Base-by-base conservation (phyloP, 163 green algal genomes). In the Chloromonas sp. region DNA sequence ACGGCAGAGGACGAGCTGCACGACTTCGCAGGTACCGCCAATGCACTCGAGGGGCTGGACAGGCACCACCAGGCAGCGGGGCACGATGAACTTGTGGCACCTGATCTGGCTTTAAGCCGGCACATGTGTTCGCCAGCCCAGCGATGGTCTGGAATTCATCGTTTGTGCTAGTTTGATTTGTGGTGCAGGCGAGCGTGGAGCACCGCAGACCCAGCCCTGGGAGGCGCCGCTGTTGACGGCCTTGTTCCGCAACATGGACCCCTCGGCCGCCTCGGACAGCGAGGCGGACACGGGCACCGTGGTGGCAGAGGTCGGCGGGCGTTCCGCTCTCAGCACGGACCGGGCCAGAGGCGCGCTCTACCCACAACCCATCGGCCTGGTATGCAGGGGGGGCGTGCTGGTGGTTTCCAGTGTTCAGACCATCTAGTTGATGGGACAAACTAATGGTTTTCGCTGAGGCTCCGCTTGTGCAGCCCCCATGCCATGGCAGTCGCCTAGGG, bases 1-100 rank as follows among this genome's bases (percentile, higher is more conserved):
- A 88, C 91, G 0, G 85, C 95, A 66, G 93, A 96, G 82, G 89
- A 94, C n/a, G 91, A 92, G 14, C 90, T 97, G 60, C 61, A 91
- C 1, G 82, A 80, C 2, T 92, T 89, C 70, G 84, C 84, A 58
- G 92, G 92, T 85, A 88, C 36, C 66, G 66, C 66, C 66, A 5
- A 74, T 74, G 66, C 66, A 74, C 66, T 83, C 14, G 36, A 36
- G 36, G 36, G 36, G 36, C 36, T 36, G 36, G 36, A 36, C 36
- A 36, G 36, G 36, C 36, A 36, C 36, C 36, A 36, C 36, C 36
- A 36, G 36, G 36, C 36, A 36, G 36, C 36, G 36, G 36, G 36
- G 36, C 36, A 36, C 36, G 36, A 36, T 36, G 36, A 36, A 36
- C 36, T 36, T 36, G 36, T 36, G 36, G 36, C 36, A 36, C 36